A percentile compares a stretch with the other conserved stretches of the same genome.
phyloP scores from a whole-genome alignment of 2,329 filamentous ascomycete species.

The Samsoniella hepiali region DNA sequence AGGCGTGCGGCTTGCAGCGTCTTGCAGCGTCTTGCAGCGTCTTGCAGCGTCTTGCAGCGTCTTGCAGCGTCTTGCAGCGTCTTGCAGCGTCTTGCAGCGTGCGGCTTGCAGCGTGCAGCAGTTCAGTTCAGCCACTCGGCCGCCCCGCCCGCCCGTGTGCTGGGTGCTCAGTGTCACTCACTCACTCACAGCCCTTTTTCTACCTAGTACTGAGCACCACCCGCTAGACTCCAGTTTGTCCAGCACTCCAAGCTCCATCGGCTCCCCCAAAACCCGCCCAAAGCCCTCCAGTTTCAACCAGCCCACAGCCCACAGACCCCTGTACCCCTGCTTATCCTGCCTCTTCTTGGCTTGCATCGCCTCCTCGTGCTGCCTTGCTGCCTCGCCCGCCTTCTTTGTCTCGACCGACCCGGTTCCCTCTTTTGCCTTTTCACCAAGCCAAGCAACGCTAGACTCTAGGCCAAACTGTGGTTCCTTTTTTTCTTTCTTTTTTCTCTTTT shows the following conservation, averaged over 20 bases:
- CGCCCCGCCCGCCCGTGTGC: too few species aligned
- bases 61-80: too few species aligned
- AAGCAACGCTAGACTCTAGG: not conserved
- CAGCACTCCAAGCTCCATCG: not conserved
- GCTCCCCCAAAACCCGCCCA: not conserved
- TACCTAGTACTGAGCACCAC: too few species aligned
- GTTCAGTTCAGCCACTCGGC: too few species aligned
- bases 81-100: too few species aligned
- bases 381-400: not conserved
- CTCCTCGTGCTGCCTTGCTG: not conserved
- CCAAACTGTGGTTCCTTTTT: not conserved
- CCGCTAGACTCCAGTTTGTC: too few species aligned
- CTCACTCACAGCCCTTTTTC: too few species aligned
- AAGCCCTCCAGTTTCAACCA: constrained; percentile 12
- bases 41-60: too few species aligned
- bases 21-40: too few species aligned
- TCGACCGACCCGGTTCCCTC: not conserved
- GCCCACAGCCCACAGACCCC: constrained; percentile 2
- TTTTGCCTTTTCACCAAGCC: not conserved
- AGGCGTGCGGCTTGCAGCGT: too few species aligned
- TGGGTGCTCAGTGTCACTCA: too few species aligned
- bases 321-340: not conserved
- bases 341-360: not conserved
- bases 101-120: too few species aligned
- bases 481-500: not conserved